Evolutionary conservation across 2,329 filamentous ascomycete genomes (phyloP), one percentile per base, ranked within the genome.

Genomic region (Colletotrichum horii): DNA sequence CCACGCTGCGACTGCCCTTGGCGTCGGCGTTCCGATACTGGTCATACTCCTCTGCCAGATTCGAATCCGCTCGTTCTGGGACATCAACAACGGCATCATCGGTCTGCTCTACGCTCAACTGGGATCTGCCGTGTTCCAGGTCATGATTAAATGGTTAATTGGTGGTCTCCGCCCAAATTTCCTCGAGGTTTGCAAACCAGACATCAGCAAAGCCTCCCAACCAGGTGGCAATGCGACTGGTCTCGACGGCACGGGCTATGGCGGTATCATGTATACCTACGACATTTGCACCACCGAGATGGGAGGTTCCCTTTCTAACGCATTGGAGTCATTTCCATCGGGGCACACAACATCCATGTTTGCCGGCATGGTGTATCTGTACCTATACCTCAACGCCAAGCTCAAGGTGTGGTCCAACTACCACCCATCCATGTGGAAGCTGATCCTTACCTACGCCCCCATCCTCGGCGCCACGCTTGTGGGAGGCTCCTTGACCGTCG

Each of bases 321-420:
- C 89, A 3, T 87, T 95, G 0, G 92, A 94, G 80, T 93, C 91
- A 0, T 93, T 96, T 82, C 94, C 94, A 0, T 93, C 91, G 2
- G 94, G 94, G 1, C 94, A 96, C 83, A 92, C 92, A 4, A 94
- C 93, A 0, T 93, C 93, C 3, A 93, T 93, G 0, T 95, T 95
- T 75, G 93, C 92, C 0, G 93, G 93, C 14, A 93, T 94, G 79
- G 88, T 94, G 22, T 95, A 91, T 81, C 85, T 95, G 4, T 93
- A 89, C 78, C 86, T 95, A 4, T 96, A 95, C 85, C 89, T 96
- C 60, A 95, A 95, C 82, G 94, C 92, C 67, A 95, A 95, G 85
- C 88, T 95, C 78, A 95, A 95, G 87, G 90, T 95, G 73, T 95
- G 92, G 79, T 86, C 90, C 76, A 93, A 94, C 86, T 93, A 94